Base-by-base conservation (phyloP, 2,329 filamentous ascomycete species). In the Emericellopsis cladophorae region DNA sequence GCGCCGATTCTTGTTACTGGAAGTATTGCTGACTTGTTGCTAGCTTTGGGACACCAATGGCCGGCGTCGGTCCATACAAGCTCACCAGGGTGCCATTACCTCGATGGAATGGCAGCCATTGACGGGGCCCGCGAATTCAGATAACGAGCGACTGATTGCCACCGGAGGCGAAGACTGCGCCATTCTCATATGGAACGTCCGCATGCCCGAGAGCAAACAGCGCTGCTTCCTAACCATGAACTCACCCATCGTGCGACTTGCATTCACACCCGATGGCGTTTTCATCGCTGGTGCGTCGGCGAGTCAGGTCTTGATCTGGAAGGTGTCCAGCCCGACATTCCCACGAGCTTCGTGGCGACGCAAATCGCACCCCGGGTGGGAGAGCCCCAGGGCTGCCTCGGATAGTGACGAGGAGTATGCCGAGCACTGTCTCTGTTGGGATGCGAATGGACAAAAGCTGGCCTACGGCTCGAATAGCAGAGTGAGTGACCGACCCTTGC, bases 391-490 rank as follows among this genome's bases (percentile, higher is more conserved):
- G 49, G 65, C 64, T 36, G 67, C 65, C 31, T 61, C 65, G 7
- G 70, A 72, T 21, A 53, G 61, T 1, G 74, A 78, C 18, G 75
- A 79, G 36, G 75, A 79, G 47, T 41, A 41, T 18, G 71, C 78
- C 36, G 70, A 73, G 45, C 72, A 79, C 49, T 79, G 72, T 42
- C 53, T 81, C 15, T 70, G 68, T 47, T 81, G 77, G 77, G 76
- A 81, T 56, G 63, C 69, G 5, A 68, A 69, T 39, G 77, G 77
- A 5, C 69, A 75, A 46, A 78, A 74, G 49, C 60, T 81, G 43
- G 76, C 76, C 0, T 81, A 79, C 53, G 77, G 76, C 14, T 70
- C 73, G 6, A 79, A 78, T 49, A 79, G 70, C 49, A 62, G 71
- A 53, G 76, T 80, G 66, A 56, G 75, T 68, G 15, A 5, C n/a